Evolutionary conservation across 2,329 filamentous ascomycete genomes (phyloP).

Genomic region (Cladosporium sp.): DNA sequence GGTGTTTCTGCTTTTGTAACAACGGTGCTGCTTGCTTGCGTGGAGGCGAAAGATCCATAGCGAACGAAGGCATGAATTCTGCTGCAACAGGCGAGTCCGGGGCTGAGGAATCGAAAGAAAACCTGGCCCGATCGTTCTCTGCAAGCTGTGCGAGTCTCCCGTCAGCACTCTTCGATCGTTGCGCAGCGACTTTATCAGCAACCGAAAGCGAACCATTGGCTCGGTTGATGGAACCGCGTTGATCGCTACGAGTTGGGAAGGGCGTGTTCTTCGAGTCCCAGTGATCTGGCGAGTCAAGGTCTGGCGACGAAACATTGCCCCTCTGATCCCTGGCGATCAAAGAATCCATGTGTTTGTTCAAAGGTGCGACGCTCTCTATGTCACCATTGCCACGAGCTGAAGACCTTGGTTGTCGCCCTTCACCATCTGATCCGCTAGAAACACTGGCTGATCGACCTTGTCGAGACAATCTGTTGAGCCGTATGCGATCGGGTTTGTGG

Average conservation of each 20-base stretch:
- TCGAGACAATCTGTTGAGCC: slow-evolving; percentile 24
- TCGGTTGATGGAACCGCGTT: slow-evolving; percentile 8
- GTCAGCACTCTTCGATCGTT: slow-evolving; percentile 26
- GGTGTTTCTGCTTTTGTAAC: slow-evolving; percentile 40
- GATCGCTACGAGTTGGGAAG: slow-evolving; percentile 25
- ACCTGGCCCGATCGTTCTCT: slow-evolving; percentile 38
- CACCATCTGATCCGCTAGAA: slow-evolving; percentile 35
- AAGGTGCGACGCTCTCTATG: slow-evolving; percentile 32
- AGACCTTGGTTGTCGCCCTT: slow-evolving; percentile 46
- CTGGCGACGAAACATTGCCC: slow-evolving; percentile 40
- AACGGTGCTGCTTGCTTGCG: slow-evolving; percentile 30
- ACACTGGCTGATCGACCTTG: slow-evolving; percentile 31
- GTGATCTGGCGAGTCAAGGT: slow-evolving; percentile 45
- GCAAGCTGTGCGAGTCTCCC: slow-evolving; percentile 21
- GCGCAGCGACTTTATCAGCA: slow-evolving; percentile 16
- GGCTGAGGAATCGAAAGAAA: slow-evolving; percentile 44
- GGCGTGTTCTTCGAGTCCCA: slow-evolving; percentile 37
- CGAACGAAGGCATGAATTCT: slow-evolving; percentile 38
- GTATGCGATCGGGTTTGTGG: slow-evolving; percentile 29
- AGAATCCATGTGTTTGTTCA: slow-evolving; percentile 48
- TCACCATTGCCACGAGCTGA: slow-evolving; percentile 47
- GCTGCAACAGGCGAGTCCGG: slow-evolving; percentile 41
- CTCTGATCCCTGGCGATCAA: slow-evolving; percentile 48
- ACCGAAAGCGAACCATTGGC: slow-evolving; percentile 29
- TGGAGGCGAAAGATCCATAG: slow-evolving; percentile 42